Percentiles rank a stretch among this genome's conserved stretches.
Evolutionary conservation across 176 grass and related monocot species (phyloP).

Genomic region (Chloris gayana): DNA sequence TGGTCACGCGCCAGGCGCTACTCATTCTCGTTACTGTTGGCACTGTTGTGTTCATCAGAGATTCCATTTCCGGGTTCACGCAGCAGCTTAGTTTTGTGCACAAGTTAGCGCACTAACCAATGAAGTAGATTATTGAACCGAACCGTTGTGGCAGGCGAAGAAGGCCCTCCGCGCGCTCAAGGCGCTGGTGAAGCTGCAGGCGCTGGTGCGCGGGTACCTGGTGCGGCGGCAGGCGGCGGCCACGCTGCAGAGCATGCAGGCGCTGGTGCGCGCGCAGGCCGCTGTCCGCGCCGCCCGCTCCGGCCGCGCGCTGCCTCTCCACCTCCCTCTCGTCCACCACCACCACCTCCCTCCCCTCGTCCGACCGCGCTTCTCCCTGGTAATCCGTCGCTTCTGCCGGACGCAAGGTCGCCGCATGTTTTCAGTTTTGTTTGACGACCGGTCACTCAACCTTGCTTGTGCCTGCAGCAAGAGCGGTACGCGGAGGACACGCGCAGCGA

Average conservation of each 20-base stretch:
- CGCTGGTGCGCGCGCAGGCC: conserved; percentile 84
- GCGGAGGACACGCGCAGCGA: conserved; percentile 77
- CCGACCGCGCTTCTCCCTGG: conserved; percentile 64
- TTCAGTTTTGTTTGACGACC: neutral
- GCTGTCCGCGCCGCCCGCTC: conserved; percentile 62
- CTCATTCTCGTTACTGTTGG: neutral
- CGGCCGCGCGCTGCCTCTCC: conserved; percentile 31
- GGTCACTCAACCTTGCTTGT: conserved; percentile 13
- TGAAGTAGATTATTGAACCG: too few species aligned
- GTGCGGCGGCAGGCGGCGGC: conserved; percentile 75
- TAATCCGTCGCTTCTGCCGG: conserved; percentile 23
- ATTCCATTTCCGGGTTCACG: conserved; percentile 7
- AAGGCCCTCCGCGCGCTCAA: conserved; percentile 90
- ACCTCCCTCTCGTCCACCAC: conserved; percentile 44
- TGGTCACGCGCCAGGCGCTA: neutral
- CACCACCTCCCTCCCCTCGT: conserved; percentile 39
- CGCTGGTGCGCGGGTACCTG: conserved; percentile 87
- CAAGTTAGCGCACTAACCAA: too few species aligned
- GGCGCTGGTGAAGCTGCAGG: conserved; percentile 93
- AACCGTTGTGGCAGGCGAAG: conserved; percentile 48
- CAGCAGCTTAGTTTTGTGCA: neutral
- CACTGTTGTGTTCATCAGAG: neutral
- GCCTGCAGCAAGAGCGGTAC: conserved; percentile 75
- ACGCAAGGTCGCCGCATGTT: neutral
- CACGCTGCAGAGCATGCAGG: conserved; percentile 89